These are phyloP conservation scores for Neurospora sp. DNA, from an alignment of 495 filamentous ascomycete species.

Conservation along the genomic window DNA sequence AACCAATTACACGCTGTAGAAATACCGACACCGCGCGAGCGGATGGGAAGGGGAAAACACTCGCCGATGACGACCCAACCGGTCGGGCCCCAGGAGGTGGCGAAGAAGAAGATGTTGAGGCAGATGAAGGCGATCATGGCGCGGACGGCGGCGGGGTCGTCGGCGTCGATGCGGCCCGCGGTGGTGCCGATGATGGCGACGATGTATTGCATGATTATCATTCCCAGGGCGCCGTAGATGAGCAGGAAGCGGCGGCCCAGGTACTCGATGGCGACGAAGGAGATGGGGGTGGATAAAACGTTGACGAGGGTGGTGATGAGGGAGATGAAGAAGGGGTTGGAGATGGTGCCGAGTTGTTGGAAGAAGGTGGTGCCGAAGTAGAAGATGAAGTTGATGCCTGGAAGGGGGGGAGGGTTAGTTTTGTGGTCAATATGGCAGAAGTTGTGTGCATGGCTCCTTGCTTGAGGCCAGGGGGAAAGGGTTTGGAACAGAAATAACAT, in stretches of 20 bases:
- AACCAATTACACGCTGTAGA: constrained; percentile 82
- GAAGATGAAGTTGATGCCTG: constrained; percentile 86
- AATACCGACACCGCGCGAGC: constrained; percentile 67
- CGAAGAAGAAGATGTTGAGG: constrained; percentile 79
- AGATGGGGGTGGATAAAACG: constrained; percentile 66
- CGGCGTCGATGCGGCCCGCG: constrained; percentile 28
- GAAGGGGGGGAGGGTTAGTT: constrained; percentile 6
- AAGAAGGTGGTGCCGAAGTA: constrained; percentile 81
- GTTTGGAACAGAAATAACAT: background rate
- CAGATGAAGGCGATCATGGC: constrained; percentile 65
- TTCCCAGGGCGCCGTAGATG: constrained; percentile 63
- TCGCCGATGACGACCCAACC: constrained; percentile 81
- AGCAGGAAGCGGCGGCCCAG: constrained; percentile 71
- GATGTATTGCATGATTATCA: constrained; percentile 75
- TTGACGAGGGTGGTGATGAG: constrained; percentile 81
- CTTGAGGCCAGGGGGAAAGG: background rate
- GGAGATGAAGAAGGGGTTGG: constrained; percentile 67
- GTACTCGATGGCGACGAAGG: constrained; percentile 72
- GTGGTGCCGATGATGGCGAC: constrained; percentile 64
- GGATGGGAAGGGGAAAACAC: constrained; percentile 76
- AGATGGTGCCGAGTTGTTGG: constrained; percentile 56
- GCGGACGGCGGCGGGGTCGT: constrained; percentile 51
- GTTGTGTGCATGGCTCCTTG: background rate
- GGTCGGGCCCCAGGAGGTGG: constrained; percentile 65
- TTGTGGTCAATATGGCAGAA: background rate